Conservation (phyloP, 1,284 basidiomycete genomes). For the Leccinum angustisporum region DNA sequence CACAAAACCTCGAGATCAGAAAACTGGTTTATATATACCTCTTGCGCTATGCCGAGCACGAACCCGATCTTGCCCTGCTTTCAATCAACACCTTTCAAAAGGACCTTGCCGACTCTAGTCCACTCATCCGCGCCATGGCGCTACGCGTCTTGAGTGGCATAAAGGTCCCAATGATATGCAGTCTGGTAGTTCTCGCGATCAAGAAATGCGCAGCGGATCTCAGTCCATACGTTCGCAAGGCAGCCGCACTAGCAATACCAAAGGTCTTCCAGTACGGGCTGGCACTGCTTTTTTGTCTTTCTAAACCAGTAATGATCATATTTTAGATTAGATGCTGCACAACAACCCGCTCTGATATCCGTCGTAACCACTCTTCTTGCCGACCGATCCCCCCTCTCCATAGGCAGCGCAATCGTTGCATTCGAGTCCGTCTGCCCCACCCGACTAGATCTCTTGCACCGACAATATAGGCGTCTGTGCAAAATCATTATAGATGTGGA, state of each 20-base stretch:
- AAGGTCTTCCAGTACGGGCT: conserved; percentile 77
- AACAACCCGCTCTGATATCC: conserved; percentile 71
- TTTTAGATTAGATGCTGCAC: conserved; percentile 69
- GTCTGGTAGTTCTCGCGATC: conserved; percentile 85
- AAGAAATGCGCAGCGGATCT: conserved; percentile 89
- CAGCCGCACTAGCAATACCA: conserved; percentile 85
- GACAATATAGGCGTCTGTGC: conserved; percentile 86
- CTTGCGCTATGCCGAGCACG: conserved; percentile 86
- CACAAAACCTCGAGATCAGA: conserved; percentile 88
- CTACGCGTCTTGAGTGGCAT: conserved; percentile 92
- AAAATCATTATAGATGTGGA: conserved; percentile 86
- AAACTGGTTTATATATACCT: conserved; percentile 99
- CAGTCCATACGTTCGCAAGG: conserved; percentile 93
- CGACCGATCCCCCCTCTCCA: conserved; percentile 84
- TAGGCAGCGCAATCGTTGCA: conserved; percentile 84
- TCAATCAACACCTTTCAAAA: conserved; percentile 99
- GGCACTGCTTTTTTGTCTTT: background rate
- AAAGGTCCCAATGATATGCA: conserved; percentile 83
- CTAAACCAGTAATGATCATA: background rate
- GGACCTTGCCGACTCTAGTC: conserved; percentile 89
- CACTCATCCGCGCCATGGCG: conserved; percentile 93
- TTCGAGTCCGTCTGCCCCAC: conserved; percentile 85
- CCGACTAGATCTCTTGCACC: conserved; percentile 83
- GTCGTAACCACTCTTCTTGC: conserved; percentile 76
- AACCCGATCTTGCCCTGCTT: conserved; percentile 92